Conservation (phyloP, 257 asterid genomes). For the Anisodus tanguticus region DNA sequence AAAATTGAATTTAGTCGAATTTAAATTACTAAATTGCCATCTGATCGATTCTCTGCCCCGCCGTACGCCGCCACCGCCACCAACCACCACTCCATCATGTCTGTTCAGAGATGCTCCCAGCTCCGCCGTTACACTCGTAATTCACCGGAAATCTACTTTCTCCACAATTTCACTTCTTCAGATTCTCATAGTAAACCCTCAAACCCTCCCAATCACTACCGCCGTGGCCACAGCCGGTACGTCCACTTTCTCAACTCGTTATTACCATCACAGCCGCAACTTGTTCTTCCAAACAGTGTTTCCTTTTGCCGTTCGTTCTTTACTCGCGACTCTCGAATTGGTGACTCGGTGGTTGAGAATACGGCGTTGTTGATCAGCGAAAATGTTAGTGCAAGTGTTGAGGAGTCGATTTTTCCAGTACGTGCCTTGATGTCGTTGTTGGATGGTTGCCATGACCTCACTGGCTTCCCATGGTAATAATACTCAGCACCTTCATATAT, state of each 20-base stretch:
- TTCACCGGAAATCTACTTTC: background rate
- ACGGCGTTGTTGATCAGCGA: conserved; percentile 12
- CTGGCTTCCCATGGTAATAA: conserved; percentile 51
- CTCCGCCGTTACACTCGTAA: conserved; percentile 32
- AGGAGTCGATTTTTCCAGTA: conserved; percentile 43
- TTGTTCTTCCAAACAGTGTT: conserved; percentile 21
- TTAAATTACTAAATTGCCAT: background rate
- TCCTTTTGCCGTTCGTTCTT: conserved; percentile 38
- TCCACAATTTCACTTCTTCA: conserved; percentile 16
- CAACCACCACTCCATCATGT: background rate
- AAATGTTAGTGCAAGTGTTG: conserved; percentile 22
- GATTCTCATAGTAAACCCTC: conserved; percentile 20
- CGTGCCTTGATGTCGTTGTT: conserved; percentile 43
- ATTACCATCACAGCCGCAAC: background rate
- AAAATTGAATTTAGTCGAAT: too few species aligned
- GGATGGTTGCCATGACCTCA: conserved; percentile 45
- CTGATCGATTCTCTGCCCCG: background rate
- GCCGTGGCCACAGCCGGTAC: background rate
- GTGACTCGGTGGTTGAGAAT: conserved; percentile 26
- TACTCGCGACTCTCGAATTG: conserved; percentile 28
- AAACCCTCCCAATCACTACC: conserved; percentile 16
- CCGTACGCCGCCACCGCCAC: background rate
- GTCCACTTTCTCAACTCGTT: background rate
- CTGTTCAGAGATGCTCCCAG: conserved; percentile 2
- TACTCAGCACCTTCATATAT: background rate